A percentile compares a stretch with the other conserved stretches of the same genome.
These are phyloP conservation scores for Neurospora sp. DNA, from an alignment of 495 filamentous ascomycete species.

Conservation along the genomic window DNA sequence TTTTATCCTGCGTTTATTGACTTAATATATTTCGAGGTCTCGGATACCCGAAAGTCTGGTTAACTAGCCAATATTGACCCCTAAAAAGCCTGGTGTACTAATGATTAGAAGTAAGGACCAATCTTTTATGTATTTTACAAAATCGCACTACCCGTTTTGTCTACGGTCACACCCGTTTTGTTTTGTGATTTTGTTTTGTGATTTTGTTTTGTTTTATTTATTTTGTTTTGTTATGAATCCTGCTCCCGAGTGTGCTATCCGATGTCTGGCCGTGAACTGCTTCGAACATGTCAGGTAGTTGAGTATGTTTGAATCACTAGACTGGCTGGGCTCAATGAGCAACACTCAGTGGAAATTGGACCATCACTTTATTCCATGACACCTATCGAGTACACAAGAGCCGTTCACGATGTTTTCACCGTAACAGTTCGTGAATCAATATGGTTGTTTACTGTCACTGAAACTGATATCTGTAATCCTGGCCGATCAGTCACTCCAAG, in stretches of 20 bases:
- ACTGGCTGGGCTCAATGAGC: not conserved
- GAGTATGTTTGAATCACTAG: not conserved
- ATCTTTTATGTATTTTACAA: too few species aligned
- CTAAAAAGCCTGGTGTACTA: too few species aligned
- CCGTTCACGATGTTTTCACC: not conserved
- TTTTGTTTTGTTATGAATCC: too few species aligned
- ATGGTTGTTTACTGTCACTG: not conserved
- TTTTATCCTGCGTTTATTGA: too few species aligned
- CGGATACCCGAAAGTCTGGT: too few species aligned
- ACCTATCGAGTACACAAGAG: not conserved
- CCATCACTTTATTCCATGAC: not conserved
- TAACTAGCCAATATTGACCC: too few species aligned
- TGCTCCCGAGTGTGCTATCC: not conserved
- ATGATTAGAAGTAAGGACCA: too few species aligned
- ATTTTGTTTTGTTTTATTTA: too few species aligned
- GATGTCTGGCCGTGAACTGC: not conserved
- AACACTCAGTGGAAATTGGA: not conserved
- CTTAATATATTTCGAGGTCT: too few species aligned
- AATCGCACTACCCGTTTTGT: too few species aligned
- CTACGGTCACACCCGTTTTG: too few species aligned
- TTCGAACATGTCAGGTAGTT: not conserved
- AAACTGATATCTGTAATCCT: not conserved
- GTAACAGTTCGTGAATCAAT: not conserved
- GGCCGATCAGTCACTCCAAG: not conserved
- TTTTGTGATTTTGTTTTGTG: too few species aligned